These are phyloP conservation scores for Nigrospora oryzae DNA, from an alignment of 2,329 filamentous ascomycete genomes.

Conservation along the genomic window DNA sequence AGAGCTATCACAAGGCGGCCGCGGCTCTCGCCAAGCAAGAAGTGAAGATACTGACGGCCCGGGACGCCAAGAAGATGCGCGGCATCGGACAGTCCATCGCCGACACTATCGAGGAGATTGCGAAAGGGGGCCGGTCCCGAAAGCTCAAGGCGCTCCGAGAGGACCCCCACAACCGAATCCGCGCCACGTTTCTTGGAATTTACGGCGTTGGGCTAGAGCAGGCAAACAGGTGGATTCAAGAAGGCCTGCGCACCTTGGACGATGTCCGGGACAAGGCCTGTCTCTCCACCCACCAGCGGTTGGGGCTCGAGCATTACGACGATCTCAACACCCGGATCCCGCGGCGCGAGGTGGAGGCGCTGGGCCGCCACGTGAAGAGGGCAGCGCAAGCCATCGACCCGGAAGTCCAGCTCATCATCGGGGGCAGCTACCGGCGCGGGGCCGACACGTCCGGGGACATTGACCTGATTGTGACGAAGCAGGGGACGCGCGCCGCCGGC, in stretches of 20 bases:
- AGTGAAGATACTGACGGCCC: conserved; percentile 55
- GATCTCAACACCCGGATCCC: conserved; percentile 77
- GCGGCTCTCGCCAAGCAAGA: conserved; percentile 60
- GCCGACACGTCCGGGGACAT: conserved; percentile 69
- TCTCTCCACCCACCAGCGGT: conserved; percentile 59
- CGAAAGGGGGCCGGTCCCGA: conserved; percentile 60
- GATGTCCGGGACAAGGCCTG: conserved; percentile 56
- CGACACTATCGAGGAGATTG: conserved; percentile 85
- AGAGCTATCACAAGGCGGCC: conserved; percentile 72
- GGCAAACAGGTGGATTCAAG: conserved; percentile 67
- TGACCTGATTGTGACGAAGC: conserved; percentile 73
- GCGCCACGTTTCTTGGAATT: conserved; percentile 66
- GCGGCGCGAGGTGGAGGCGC: conserved; percentile 61
- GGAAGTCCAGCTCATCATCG: conserved; percentile 61
- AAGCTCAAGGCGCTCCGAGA: conserved; percentile 62
- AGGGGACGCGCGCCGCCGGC: conserved; percentile 39
- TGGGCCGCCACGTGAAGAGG: conserved; percentile 56
- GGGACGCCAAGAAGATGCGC: conserved; percentile 60
- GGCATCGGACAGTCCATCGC: conserved; percentile 67
- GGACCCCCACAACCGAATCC: conserved; percentile 55
- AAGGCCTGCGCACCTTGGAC: conserved; percentile 65
- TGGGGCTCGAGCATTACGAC: conserved; percentile 72
- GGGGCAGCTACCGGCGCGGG: conserved; percentile 80
- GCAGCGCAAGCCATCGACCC: conserved; percentile 53
- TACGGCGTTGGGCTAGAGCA: conserved; percentile 69